A percentile compares a stretch with the other conserved stretches of the same genome.
These are phyloP conservation scores for Lotus japonicus DNA, from an alignment of 306 rosid species.

Conservation along the genomic window DNA sequence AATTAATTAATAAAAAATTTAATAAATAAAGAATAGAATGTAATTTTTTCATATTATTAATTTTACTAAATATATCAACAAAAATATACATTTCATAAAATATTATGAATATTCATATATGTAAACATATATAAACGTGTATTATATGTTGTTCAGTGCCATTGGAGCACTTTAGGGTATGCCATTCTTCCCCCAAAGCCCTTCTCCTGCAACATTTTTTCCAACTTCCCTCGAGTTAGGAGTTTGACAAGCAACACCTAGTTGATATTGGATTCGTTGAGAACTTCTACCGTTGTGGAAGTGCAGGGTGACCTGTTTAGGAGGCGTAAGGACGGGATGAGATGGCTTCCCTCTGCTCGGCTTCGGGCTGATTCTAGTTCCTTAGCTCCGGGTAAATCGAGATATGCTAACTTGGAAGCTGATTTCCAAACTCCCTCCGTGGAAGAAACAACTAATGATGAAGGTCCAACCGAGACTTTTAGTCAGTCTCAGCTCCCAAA, in stretches of 20 bases:
- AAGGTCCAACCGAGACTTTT: constrained; percentile 4
- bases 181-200: too few species aligned
- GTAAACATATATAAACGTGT: too few species aligned
- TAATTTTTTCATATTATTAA: too few species aligned
- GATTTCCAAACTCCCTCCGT: constrained; percentile 36
- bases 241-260: constrained; percentile 38
- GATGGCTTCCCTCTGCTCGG: constrained; percentile 35
- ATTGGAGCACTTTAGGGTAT: too few species aligned
- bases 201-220: too few species aligned
- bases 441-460: constrained; percentile 27
- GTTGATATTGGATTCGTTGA: constrained; percentile 45
- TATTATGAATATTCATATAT: too few species aligned
- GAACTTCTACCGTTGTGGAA: constrained; percentile 48
- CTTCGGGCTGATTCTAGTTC: constrained; percentile 25
- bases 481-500: constrained; percentile 29
- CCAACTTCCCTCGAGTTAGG: too few species aligned
- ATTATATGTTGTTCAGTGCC: too few species aligned
- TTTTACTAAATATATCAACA: too few species aligned
- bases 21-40: too few species aligned
- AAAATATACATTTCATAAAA: too few species aligned
- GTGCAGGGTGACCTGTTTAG: constrained; percentile 70
- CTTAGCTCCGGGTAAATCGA: constrained; percentile 23
- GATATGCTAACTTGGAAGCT: constrained; percentile 14
- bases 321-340: constrained; percentile 48
- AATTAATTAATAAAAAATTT: too few species aligned